These are phyloP conservation scores for Catunica adiposa DNA, from an alignment of 2,329 filamentous ascomycete genomes.

Conservation along the genomic window DNA sequence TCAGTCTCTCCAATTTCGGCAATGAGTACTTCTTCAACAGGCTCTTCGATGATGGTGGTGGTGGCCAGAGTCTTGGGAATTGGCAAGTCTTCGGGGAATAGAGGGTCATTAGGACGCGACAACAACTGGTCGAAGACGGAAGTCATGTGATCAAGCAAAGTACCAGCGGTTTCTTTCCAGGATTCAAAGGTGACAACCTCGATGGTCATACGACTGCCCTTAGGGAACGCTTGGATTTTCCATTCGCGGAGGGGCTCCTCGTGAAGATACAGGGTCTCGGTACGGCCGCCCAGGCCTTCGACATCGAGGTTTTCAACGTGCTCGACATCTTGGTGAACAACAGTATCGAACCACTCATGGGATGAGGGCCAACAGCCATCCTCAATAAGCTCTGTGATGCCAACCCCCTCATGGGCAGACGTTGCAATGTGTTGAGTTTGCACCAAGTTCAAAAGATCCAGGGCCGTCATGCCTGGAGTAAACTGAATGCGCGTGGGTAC, in stretches of 20 bases:
- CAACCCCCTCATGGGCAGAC: constrained; percentile 38
- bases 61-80: background rate
- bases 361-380: constrained; percentile 30
- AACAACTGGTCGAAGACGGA: constrained; percentile 26
- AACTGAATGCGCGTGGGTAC: constrained; percentile 46
- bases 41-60: background rate
- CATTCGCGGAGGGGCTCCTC: constrained; percentile 38
- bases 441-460: constrained; percentile 35
- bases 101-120: constrained; percentile 19
- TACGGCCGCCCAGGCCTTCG: constrained; percentile 23
- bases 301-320: constrained; percentile 38
- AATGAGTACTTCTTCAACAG: background rate
- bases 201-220: constrained; percentile 32
- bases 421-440: constrained; percentile 41
- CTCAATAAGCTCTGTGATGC: constrained; percentile 35
- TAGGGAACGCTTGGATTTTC: constrained; percentile 45
- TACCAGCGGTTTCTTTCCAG: constrained; percentile 34
- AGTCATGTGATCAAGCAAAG: constrained; percentile 34
- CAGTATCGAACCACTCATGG: constrained; percentile 34
- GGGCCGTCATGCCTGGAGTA: constrained; percentile 29
- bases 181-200: constrained; percentile 44
- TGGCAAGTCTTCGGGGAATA: constrained; percentile 18
- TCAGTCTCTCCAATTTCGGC: background rate
- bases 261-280: constrained; percentile 44
- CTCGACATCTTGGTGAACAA: constrained; percentile 43